Base-by-base conservation (phyloP, 148 eudicot species). In the Vaccinium myrtillus region DNA sequence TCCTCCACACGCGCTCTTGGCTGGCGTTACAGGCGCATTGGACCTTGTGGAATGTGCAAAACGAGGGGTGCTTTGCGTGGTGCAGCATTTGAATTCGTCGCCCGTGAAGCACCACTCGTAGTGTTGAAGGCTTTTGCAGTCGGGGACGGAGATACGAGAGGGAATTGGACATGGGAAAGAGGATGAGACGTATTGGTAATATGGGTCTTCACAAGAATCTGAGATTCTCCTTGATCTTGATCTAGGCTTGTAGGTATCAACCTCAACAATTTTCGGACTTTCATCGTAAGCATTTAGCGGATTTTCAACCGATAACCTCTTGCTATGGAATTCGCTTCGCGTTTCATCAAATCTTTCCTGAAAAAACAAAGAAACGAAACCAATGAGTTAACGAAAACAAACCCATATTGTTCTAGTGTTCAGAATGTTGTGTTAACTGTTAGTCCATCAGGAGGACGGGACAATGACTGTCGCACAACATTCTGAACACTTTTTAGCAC, bases 1-100 rank as follows among this genome's bases (percentile, higher is more conserved):
- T 1, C 98, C 98, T 81, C 98, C 98, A 80, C 98, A 93, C 1
- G 93, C 92, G 71, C 99, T 96, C 85, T 92, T 96, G 23, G 98
- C 83, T 1, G 98, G 98, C 2, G 99, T 94, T 8, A 78, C 80
- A 0, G 93, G 91, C 10, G 84, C 92, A 21, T 88, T 88, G 8
- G 88, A 78, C 77, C 90, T 85, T 50, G 46, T 36, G 1, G 90
- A 89, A 75, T 85, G 89, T 0, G 86, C 61, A 16, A 93, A 89
- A 16, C 97, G 91, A 6, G 99, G 99, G 1, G 99, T 96, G 90
- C 91, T 92, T 8, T 96, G 97, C 10, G 98, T 94, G 0, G 99
- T 91, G 0, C 95, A 88, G 82, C 84, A 85, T 84, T 89, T 85
- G 19, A 82, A 90, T 0, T 94, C 92, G 23, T 92, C 93, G 2